phyloP scores from a whole-genome alignment of 768 basidiomycete species.

The Dictyophora rubrovolvata region DNA sequence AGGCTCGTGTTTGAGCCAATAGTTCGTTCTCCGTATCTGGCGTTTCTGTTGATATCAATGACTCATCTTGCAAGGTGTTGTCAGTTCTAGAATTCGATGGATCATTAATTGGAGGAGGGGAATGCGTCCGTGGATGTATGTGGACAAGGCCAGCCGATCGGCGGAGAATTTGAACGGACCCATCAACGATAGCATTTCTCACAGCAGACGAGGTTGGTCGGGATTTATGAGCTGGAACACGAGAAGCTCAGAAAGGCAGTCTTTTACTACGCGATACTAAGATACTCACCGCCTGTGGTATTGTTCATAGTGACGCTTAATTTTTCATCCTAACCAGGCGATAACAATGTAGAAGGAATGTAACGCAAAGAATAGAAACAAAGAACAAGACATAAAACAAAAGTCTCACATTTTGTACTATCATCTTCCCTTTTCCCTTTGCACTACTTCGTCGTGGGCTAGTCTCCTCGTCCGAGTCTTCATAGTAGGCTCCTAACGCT shows the following conservation, averaged over 20 bases:
- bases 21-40: conserved; percentile 30
- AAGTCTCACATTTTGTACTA: conserved; percentile 6
- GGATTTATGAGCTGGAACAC: background rate
- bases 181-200: background rate
- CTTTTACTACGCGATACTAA: too few species aligned
- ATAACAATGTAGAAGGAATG: conserved; percentile 3
- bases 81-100: background rate
- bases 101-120: background rate
- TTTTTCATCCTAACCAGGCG: conserved; percentile 8
- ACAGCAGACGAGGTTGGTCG: background rate
- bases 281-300: conserved; percentile 5
- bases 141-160: background rate
- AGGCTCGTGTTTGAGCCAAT: conserved; percentile 34
- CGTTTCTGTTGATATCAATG: background rate
- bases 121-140: background rate
- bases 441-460: background rate
- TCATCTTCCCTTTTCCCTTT: background rate
- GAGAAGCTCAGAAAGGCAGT: too few species aligned
- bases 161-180: conserved; percentile 1
- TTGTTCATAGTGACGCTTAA: conserved; percentile 5
- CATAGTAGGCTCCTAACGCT: conserved; percentile 6
- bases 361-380: conserved; percentile 6
- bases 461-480: conserved; percentile 5
- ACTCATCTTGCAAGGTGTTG: background rate
- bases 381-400: background rate